These are phyloP conservation scores for Flaveria trinervia DNA, from an alignment of 129 eudicot species.

Conservation along the genomic window DNA sequence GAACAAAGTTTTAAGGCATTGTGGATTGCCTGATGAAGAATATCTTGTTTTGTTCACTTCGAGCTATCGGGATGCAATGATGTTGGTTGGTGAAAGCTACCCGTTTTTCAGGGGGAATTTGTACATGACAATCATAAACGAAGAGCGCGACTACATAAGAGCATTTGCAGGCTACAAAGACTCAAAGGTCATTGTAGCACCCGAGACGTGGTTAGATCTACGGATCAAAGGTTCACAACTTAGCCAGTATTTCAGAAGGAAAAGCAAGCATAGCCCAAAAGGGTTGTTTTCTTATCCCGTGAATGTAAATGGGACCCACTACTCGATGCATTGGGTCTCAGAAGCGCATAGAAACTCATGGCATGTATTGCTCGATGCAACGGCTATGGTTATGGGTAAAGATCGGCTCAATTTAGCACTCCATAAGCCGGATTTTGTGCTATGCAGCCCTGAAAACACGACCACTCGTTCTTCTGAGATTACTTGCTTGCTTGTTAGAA, in stretches of 20 bases:
- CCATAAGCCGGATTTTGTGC: constrained; percentile 74
- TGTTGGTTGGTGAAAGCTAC: constrained; percentile 80
- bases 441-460: constrained; percentile 56
- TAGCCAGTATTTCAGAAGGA: constrained; percentile 68
- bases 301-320: constrained; percentile 57
- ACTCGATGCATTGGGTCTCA: constrained; percentile 84
- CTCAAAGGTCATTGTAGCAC: constrained; percentile 50
- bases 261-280: constrained; percentile 63
- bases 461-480: constrained; percentile 52
- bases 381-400: constrained; percentile 55
- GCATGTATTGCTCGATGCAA: constrained; percentile 78
- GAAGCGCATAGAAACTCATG: constrained; percentile 77
- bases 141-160: constrained; percentile 49
- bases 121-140: constrained; percentile 56
- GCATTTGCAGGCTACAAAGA: constrained; percentile 66
- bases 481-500: constrained; percentile 68
- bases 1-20: constrained; percentile 63
- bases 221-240: constrained; percentile 79
- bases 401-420: constrained; percentile 58
- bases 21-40: constrained; percentile 68
- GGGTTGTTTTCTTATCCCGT: constrained; percentile 67
- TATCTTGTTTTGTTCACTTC: constrained; percentile 65
- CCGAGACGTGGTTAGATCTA: constrained; percentile 66
- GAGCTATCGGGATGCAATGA: constrained; percentile 62
- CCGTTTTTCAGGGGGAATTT: constrained; percentile 62